Conservation (phyloP, 1,284 basidiomycete genomes). For the Inonotus hispidus region DNA sequence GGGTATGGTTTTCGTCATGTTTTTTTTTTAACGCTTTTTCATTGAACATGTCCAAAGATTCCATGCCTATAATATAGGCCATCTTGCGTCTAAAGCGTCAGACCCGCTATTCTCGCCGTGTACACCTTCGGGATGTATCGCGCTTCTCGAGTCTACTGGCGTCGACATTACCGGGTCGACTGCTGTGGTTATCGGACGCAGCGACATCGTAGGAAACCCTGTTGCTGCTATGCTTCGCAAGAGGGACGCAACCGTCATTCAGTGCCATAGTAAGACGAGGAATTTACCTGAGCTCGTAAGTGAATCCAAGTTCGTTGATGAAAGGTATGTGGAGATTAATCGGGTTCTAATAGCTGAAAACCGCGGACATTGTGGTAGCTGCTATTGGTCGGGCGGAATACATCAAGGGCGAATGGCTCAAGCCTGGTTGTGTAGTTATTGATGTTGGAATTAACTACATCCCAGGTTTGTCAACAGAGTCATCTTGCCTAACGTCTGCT, state of each 20-base stretch:
- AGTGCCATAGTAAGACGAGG: constrained; percentile 90
- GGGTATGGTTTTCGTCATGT: constrained; percentile 49
- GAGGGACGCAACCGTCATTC: constrained; percentile 94
- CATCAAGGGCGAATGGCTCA: constrained; percentile 93
- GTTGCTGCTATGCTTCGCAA: constrained; percentile 88
- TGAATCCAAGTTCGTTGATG: constrained; percentile 17
- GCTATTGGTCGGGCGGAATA: constrained; percentile 92
- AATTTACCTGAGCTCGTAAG: constrained; percentile 75
- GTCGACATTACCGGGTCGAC: constrained; percentile 72
- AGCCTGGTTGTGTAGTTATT: constrained; percentile 90
- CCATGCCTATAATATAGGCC: constrained; percentile 98
- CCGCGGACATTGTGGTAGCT: constrained; percentile 89
- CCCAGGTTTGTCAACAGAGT: constrained; percentile 43
- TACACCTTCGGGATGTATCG: constrained; percentile 92
- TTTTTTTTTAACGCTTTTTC: constrained; percentile 17
- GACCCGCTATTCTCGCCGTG: constrained; percentile 92
- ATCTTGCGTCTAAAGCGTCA: constrained; percentile 87
- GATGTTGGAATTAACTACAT: constrained; percentile 99
- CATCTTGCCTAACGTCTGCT: constrained; percentile 6
- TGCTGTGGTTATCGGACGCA: constrained; percentile 93
- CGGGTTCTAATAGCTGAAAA: constrained; percentile 51
- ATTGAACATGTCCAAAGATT: constrained; percentile 50
- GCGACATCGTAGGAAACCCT: constrained; percentile 97
- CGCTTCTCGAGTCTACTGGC: constrained; percentile 82
- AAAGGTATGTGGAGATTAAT: constrained; percentile 7